Base-by-base conservation (phyloP, 805 yeast genomes). In the Candida lessepsii region DNA sequence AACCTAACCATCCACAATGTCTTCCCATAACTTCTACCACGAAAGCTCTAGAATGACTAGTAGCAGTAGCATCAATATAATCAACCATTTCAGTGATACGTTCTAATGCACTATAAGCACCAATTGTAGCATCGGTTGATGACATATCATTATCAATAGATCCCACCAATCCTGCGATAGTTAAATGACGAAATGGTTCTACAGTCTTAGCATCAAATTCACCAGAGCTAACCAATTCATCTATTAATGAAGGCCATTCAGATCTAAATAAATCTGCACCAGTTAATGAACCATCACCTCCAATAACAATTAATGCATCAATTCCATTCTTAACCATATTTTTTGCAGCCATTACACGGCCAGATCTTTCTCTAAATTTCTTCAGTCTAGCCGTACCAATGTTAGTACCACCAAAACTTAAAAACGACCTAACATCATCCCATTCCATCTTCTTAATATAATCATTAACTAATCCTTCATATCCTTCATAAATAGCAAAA, bases 1-100 rank as follows among this genome's bases (percentile, higher is more conserved):
- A 66, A 1, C 86, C 91, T 47, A 85, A 71, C 95, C 95, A 85
- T 47, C 95, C 95, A 69, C 95, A 85, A 60, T 85, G 89, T 63
- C 95, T 74, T 45, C 95, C 95, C 95, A 85, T 85, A 14, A 85
- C 95, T 65, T 85, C 95, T 29, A 85, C 80, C 29, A 85, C 86
- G 54, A 85, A 85, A 3, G 91, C 93, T 57, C 95, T 69, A 21
- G 88, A 83, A 60, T 85, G 95, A 1, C 90, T 83, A 38, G 77
- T 76, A 17, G 95, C 95, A 17, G 95, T 85, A 17, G 90, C 88
- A 58, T 84, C 91, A 45, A 85, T 84, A 56, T 82, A 85, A 62
- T 85, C 95, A 48, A 85, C 77, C 62, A 81, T 78, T 54, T 81
- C 79, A 53, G 85, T 78, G 49, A 84, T 84, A 57, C 91, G 69